Evolutionary conservation across 2,329 filamentous ascomycete genomes (phyloP), one percentile per base, ranked within the genome.

Genomic region (Rhexocercosporidium sp.): DNA sequence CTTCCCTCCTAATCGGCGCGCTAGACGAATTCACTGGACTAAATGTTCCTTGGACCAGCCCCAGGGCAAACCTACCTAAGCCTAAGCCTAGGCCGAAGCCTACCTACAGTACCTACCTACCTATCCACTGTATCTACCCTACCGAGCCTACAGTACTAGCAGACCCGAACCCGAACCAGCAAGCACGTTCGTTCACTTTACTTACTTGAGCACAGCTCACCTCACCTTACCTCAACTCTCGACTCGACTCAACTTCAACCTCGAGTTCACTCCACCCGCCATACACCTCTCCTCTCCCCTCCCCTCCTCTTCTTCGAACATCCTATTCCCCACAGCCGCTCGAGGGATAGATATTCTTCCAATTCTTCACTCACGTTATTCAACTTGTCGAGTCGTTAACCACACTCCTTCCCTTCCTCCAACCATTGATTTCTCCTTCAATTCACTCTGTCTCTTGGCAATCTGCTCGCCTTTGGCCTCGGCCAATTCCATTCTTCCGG

Each of bases 151-250:
- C 39, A 41, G 12, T 41, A 41, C 39, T 41, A 12, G 39, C 39
- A n/a, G 39, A n/a, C 11, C 39, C 5, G 39, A 16, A 27, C 5
- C 11, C 49, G 25, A 16, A 27, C 25, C n/a, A 29, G 27, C 49
- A 29, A 54, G 51, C 51, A 54, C 51, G 51, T 53, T 61, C 41
- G 37, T 46, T 34, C n/a, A n/a, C n/a, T n/a, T n/a, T n/a, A n/a
- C n/a, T n/a, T n/a, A n/a, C n/a, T n/a, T n/a, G n/a, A n/a, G n/a
- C n/a, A n/a, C n/a, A n/a, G n/a, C n/a, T n/a, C n/a, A n/a, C n/a
- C n/a, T n/a, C n/a, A n/a, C 44, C 25, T 29, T 12, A 37, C 37
- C 22, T 60, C 16, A 16, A 20, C 44, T 22, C 39, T 22, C 22
- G 14, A 27, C 22, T 49, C 37, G n/a, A 18, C 9, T 39, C 20